A percentile compares a stretch with the other conserved stretches of the same genome.
Evolutionary conservation across 805 yeast genomes (phyloP).

Genomic region (Saccharomycopsis fermentans): DNA sequence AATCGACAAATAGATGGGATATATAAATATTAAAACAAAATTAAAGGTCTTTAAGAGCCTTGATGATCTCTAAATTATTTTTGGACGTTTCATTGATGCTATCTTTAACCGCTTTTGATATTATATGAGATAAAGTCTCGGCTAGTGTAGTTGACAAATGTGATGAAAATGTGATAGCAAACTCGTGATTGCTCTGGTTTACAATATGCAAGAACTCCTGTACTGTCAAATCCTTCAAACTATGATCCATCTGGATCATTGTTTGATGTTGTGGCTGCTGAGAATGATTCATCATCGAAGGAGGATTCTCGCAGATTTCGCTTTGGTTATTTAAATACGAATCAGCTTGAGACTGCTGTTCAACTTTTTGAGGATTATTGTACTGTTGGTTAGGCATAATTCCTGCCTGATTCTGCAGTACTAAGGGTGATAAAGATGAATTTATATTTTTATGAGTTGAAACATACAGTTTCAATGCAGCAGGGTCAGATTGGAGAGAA

Average conservation of each 20-base stretch:
- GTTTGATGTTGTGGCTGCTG: neutral
- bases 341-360: neutral
- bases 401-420: neutral
- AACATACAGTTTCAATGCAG: neutral
- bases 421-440: neutral
- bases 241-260: neutral
- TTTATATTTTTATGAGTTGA: neutral
- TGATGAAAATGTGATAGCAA: constrained; percentile 17
- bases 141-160: constrained; percentile 13
- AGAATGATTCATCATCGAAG: no score
- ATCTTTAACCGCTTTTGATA: constrained; percentile 15
- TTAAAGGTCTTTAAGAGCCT: constrained; percentile 9
- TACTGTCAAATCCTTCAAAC: constrained; percentile 6
- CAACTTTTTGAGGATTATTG: neutral
- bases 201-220: constrained; percentile 14
- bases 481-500: neutral
- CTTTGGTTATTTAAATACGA: no score
- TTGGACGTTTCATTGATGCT: constrained; percentile 17
- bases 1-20: no score
- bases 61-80: constrained; percentile 17
- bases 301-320: no score
- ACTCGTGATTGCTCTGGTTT: constrained; percentile 15
- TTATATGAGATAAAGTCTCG: constrained; percentile 12
- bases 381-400: neutral
- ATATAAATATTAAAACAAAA: neutral